phyloP scores from a whole-genome alignment of 768 basidiomycete species.

The Agaricus subrufescens region DNA sequence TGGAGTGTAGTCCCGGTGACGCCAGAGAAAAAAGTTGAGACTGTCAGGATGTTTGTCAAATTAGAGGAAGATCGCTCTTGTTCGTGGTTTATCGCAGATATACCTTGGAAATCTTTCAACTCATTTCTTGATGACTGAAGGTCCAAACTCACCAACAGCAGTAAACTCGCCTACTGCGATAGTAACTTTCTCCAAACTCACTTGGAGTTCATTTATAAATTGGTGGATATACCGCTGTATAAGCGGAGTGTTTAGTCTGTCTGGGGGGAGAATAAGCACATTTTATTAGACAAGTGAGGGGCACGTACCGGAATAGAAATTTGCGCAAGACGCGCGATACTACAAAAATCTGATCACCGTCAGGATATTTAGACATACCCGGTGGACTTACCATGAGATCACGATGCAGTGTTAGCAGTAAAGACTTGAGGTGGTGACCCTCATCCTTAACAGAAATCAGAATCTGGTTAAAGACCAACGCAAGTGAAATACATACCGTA shows the following conservation, averaged over 20 bases:
- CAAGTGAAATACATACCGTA: not conserved
- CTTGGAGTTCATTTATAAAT: not conserved
- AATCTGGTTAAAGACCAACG: too few relatives aligned
- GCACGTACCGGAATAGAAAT: not conserved
- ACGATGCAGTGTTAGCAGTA: not conserved
- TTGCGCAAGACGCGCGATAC: slow-evolving; percentile 7
- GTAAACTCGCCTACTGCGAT: not conserved
- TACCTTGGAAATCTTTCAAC: not conserved
- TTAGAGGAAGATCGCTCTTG: slow-evolving; percentile 3
- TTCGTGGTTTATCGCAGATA: slow-evolving; percentile 1
- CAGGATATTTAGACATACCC: not conserved
- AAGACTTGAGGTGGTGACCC: not conserved
- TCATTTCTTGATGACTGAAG: not conserved
- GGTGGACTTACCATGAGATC: not conserved
- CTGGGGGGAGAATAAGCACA: not conserved
- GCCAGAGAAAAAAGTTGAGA: slow-evolving; percentile 25
- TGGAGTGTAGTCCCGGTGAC: slow-evolving; percentile 22
- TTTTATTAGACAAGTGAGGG: too few relatives aligned
- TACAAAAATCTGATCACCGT: not conserved
- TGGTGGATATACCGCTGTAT: slow-evolving; percentile 7
- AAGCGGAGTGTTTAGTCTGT: slow-evolving; percentile 2
- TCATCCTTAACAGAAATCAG: not conserved
- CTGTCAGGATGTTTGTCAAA: slow-evolving; percentile 13
- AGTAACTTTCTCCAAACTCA: not conserved
- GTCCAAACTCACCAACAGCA: not conserved